These are phyloP conservation scores for Myriosclerotinia duriaeana DNA, from an alignment of 2,329 filamentous ascomycete genomes.

Conservation along the genomic window DNA sequence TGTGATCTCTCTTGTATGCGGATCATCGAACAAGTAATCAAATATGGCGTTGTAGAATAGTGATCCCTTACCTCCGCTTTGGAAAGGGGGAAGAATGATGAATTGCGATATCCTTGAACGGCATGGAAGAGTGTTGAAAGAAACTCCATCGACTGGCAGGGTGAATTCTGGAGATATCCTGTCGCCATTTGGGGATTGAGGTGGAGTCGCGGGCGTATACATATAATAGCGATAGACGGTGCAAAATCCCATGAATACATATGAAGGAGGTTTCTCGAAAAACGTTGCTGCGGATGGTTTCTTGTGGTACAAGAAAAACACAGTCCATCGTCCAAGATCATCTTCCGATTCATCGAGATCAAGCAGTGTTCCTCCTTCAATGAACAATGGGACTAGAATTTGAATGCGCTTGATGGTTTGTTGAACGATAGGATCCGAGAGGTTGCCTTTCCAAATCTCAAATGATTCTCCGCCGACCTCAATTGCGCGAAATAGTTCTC, in stretches of 20 bases:
- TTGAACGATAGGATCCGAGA: slow-evolving; percentile 68
- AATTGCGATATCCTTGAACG: slow-evolving; percentile 91
- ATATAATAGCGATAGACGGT: slow-evolving; percentile 87
- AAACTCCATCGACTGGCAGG: slow-evolving; percentile 37
- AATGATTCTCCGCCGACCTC: slow-evolving; percentile 62
- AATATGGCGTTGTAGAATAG: slow-evolving; percentile 82
- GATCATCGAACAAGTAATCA: slow-evolving; percentile 61
- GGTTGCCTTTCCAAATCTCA: slow-evolving; percentile 79
- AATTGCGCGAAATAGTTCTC: slow-evolving; percentile 66
- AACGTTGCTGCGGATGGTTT: slow-evolving; percentile 43
- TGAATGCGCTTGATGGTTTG: slow-evolving; percentile 78
- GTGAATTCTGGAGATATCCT: slow-evolving; percentile 47
- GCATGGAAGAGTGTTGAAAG: slow-evolving; percentile 65
- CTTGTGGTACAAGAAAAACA: slow-evolving; percentile 83
- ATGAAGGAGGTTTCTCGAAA: slow-evolving; percentile 52
- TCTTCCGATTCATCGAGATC: slow-evolving; percentile 65
- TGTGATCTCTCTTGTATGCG: slow-evolving; percentile 73
- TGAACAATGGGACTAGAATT: slow-evolving; percentile 80
- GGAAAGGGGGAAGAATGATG: slow-evolving; percentile 83
- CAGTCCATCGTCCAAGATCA: slow-evolving; percentile 77
- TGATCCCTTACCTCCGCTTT: slow-evolving; percentile 74
- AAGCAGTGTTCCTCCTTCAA: slow-evolving; percentile 86
- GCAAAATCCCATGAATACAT: slow-evolving; percentile 83
- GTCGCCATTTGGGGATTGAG: slow-evolving; percentile 42
- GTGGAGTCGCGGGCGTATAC: slow-evolving; percentile 51